Evolutionary conservation across 208 protist genomes (phyloP), one percentile per base, ranked within the genome.

Genomic region (Wallacemonas sp.): DNA sequence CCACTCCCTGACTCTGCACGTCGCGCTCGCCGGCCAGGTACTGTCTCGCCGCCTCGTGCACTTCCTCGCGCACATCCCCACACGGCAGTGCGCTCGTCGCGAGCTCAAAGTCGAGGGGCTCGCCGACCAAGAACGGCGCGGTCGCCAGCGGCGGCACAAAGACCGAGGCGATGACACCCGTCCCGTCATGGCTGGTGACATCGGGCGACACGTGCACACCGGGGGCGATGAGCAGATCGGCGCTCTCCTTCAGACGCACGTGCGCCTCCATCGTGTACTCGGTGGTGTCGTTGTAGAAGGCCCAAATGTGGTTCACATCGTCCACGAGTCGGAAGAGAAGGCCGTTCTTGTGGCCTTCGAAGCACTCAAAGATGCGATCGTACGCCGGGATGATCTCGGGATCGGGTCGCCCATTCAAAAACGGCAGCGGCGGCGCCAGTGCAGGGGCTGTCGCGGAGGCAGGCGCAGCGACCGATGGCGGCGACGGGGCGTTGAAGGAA

Each of bases 211-310:
- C 31, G 41, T 71, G 57, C 66, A 84, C 78, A 1, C 71, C 77
- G 0, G 72, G 79, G 1, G 75, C 76, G 20, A 81, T 33, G 61
- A 80, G 65, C 31, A 84, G 67, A 18, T 49, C 57, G 32, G 26
- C 66, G 0, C 31, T 54, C 41, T 38, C 16, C 4, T 70, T 64
- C 42, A 86, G 85, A 36, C 54, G 67, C 52, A 92, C 84, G 65
- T 77, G 83, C 4, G 82, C 82, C 8, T 73, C 82, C 79, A 95
- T 92, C 26, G 68, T 41, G 62, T 85, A 92, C 16, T 91, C 76
- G 22, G 55, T 48, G n/a, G 86, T 92, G 76, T 95, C 89, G 61
- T 95, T 95, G 80, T 92, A 91, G 49, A 89, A 95, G 57, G 76
- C 84, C 86, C 89, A 95, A 18, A 81, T 88, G 11, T 72, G 64